These are phyloP conservation scores for Neoboletus magnificus DNA, from an alignment of 768 basidiomycete species.

Conservation along the genomic window DNA sequence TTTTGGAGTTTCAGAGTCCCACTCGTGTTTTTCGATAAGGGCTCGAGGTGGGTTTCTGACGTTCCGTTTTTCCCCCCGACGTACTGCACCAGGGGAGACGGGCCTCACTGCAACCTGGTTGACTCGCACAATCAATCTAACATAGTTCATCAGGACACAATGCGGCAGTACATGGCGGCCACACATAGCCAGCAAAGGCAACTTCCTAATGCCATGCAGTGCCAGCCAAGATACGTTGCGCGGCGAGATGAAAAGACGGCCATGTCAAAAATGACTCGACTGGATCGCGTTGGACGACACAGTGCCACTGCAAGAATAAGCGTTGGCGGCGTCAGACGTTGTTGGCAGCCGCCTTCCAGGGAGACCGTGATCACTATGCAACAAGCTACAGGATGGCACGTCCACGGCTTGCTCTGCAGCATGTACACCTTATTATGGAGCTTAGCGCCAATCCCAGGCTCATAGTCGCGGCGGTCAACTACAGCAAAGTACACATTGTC, in stretches of 20 bases:
- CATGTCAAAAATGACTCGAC: background rate
- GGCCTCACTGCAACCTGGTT: background rate
- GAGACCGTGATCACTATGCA: background rate
- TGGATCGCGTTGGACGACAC: background rate
- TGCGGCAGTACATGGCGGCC: constrained; percentile 1
- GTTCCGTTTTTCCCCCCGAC: background rate
- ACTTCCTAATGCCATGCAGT: background rate
- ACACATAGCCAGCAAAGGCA: constrained; percentile 1
- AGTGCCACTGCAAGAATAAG: background rate
- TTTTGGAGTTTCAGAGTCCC: background rate
- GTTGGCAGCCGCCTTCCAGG: background rate
- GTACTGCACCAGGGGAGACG: too few species aligned
- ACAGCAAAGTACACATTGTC: constrained; percentile 14
- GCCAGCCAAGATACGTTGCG: background rate
- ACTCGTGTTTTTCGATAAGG: constrained; percentile 3
- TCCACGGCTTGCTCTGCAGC: background rate
- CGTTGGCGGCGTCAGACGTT: background rate
- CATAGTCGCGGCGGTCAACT: background rate
- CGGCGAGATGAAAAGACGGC: constrained; percentile 4
- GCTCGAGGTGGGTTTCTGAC: background rate
- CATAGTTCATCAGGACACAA: background rate
- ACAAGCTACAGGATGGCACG: constrained; percentile 20
- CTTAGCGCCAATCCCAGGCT: background rate
- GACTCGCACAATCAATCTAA: background rate
- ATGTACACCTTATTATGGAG: background rate